phyloP scores from a whole-genome alignment of 805 yeast genomes.

The Ogataea zsoltii region DNA sequence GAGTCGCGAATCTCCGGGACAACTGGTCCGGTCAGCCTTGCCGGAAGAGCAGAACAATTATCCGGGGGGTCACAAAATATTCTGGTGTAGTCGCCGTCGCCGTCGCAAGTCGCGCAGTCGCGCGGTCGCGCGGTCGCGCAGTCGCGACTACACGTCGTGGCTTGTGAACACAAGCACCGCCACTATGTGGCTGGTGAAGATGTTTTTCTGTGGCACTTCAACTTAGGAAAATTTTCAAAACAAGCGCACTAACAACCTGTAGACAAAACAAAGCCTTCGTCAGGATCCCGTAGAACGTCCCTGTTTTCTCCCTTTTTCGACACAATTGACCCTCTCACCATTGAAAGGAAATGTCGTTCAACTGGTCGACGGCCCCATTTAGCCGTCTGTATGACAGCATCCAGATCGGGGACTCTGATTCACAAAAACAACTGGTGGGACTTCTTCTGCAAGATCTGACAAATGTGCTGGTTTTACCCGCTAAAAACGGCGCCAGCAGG shows the following conservation, averaged over 20 bases:
- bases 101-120: too few species aligned
- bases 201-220: not conserved
- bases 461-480: slow-evolving; percentile 41
- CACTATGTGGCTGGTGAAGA: not conserved
- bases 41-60: too few species aligned
- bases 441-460: slow-evolving; percentile 47
- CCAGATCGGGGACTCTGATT: slow-evolving; percentile 28
- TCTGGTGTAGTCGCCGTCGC: too few species aligned
- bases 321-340: not conserved
- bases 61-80: too few species aligned
- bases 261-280: not conserved
- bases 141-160: too few species aligned
- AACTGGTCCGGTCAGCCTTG: too few species aligned
- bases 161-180: too few species aligned
- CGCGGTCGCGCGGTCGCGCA: too few species aligned
- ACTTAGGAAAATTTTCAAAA: not conserved
- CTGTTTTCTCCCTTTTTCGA: not conserved
- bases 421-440: slow-evolving; percentile 14
- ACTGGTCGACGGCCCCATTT: slow-evolving; percentile 45
- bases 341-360: slow-evolving; percentile 1
- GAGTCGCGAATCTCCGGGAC: too few species aligned
- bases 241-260: not conserved
- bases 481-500: slow-evolving; percentile 49
- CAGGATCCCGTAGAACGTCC: too few species aligned
- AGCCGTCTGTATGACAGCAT: slow-evolving; percentile 49